Evolutionary conservation across 371 early-diverging fungal genomes (phyloP).

Genomic region (Mucor sp.): DNA sequence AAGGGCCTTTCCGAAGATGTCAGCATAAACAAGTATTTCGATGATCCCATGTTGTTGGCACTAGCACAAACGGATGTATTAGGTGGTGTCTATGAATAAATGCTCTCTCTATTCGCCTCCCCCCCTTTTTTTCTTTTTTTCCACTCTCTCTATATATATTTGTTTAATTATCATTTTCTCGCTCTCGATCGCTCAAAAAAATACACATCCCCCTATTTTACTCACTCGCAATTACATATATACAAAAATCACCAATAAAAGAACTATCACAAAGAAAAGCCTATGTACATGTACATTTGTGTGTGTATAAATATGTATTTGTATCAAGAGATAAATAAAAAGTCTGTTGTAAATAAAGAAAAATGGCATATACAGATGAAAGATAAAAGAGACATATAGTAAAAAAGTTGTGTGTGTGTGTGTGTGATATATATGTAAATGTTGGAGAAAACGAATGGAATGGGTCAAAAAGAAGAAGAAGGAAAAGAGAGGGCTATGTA

Average conservation of each 20-base stretch:
- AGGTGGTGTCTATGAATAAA: conserved; percentile 28
- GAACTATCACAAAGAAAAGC: background rate
- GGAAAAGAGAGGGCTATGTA: background rate
- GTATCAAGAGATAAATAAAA: conserved; percentile 1
- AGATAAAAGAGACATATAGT: background rate
- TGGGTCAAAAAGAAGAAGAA: background rate
- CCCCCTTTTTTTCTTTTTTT: background rate
- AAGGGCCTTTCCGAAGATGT: conserved; percentile 94
- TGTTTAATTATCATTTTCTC: conserved; percentile 1
- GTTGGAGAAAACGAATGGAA: background rate
- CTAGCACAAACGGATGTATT: conserved; percentile 60
- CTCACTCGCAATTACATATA: background rate
- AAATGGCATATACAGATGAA: background rate
- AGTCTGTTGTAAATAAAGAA: background rate
- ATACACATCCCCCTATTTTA: background rate
- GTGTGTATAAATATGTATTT: background rate
- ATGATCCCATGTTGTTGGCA: conserved; percentile 83
- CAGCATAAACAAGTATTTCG: conserved; percentile 92
- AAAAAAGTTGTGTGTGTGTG: conserved; percentile 2
- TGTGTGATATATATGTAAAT: conserved; percentile 2
- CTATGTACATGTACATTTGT: background rate
- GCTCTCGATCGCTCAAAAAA: conserved; percentile 3
- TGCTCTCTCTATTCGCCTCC: background rate
- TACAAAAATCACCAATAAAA: conserved; percentile 8
- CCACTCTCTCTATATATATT: background rate